Evolutionary conservation across 202 grass and related monocot genomes (phyloP), one percentile per base, ranked within the genome.

Genomic region (Hordeum pubiflorum): DNA sequence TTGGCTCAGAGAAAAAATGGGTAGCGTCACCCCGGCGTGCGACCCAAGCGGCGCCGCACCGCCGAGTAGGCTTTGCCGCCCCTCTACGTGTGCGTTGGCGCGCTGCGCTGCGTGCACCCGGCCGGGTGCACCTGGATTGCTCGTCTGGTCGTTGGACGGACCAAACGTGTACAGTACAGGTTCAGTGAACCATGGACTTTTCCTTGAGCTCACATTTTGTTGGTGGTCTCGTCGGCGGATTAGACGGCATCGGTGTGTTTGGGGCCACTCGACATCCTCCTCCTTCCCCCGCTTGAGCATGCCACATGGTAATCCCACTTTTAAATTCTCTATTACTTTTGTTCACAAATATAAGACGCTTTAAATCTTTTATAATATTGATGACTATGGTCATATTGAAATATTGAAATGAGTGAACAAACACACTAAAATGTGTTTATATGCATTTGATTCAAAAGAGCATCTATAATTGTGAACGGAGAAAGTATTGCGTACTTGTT

Each of bases 21-120:
- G 12, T 58, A 89, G 56, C 63, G 41, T 81, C 81, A 76, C 77
- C 52, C 39, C 32, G 24, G 38, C 15, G 46, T 31, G 39, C 76
- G 69, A 62, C 69, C 76, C 76, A 75, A 22, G 46, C 46, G 24
- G 76, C 29, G 18, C 38, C 65, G 39, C 33, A 55, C 31, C 77
- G 77, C 77, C 69, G 13, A 58, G 68, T 71, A 71, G 68, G 2
- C 75, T 31, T 33, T 21, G 27, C 79, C 55, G 1, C 11, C 26
- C 3, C n/a, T 10, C 34, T 23, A 56, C 29, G 12, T 50, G 41
- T 41, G 67, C 37, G 10, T 12, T 38, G 36, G 37, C 37, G n/a
- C 37, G 17, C 3, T 43, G 5, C 9, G 57, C 21, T 69, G 11
- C 37, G 37, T 7, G 20, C 37, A 69, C 23, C 37, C 20, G 21